These are phyloP conservation scores for Candolleomyces efflorescens DNA, from an alignment of 768 basidiomycete genomes.

Conservation along the genomic window DNA sequence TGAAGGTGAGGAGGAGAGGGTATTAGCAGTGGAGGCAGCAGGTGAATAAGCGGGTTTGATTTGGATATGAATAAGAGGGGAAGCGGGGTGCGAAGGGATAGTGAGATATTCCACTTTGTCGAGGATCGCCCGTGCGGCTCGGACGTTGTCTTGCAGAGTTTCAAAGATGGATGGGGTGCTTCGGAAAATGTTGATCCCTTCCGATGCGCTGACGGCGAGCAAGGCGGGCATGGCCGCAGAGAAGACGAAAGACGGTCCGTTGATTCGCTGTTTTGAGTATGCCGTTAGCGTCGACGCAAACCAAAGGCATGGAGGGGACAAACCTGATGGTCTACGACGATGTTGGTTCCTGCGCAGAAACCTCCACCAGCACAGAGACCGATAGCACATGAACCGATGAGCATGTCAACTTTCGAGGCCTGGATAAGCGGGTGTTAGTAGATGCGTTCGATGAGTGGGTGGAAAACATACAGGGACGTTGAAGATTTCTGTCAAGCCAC, in stretches of 20 bases:
- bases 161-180: constrained; percentile 72
- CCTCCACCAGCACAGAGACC: constrained; percentile 84
- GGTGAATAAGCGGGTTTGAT: constrained; percentile 21
- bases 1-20: no score
- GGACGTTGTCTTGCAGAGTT: constrained; percentile 77
- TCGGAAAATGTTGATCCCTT: constrained; percentile 77
- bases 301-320: background rate
- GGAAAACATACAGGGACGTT: constrained; percentile 73
- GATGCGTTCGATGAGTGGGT: background rate
- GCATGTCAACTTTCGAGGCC: constrained; percentile 90
- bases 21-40: no score
- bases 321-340: constrained; percentile 88
- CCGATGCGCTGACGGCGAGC: constrained; percentile 82
- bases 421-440: constrained; percentile 20
- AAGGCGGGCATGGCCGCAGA: constrained; percentile 92
- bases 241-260: constrained; percentile 92
- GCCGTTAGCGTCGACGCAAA: background rate
- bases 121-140: constrained; percentile 71
- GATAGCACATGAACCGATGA: constrained; percentile 86
- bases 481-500: constrained; percentile 92
- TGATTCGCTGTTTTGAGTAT: constrained; percentile 66
- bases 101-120: constrained; percentile 78
- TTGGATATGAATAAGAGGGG: constrained; percentile 85
- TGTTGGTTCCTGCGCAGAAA: constrained; percentile 87
- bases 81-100: constrained; percentile 81